Evolutionary conservation across 768 basidiomycete genomes (phyloP).

Genomic region (Wakefieldia striispora): DNA sequence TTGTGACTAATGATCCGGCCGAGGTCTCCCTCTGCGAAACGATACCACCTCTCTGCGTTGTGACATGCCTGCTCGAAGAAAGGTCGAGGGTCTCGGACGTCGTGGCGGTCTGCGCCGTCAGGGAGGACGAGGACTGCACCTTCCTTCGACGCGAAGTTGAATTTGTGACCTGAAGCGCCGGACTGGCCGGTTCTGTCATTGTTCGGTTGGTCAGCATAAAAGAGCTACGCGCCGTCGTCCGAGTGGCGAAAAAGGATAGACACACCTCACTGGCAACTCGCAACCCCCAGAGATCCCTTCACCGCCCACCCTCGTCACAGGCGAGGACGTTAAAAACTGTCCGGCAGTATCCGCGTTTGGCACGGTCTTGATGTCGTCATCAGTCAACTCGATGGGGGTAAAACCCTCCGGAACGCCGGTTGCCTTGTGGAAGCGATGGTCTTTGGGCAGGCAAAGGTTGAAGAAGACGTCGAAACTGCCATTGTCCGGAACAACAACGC

Average conservation of each 20-base stretch:
- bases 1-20: constrained; percentile 30
- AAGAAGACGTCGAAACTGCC: constrained; percentile 40
- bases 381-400: constrained; percentile 19
- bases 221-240: neutral
- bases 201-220: neutral
- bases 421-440: constrained; percentile 20
- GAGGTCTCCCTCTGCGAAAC: constrained; percentile 24
- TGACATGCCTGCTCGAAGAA: constrained; percentile 28
- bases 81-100: constrained; percentile 22
- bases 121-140: constrained; percentile 36
- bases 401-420: constrained; percentile 31
- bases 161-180: constrained; percentile 1
- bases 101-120: constrained; percentile 29
- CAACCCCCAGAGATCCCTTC: neutral
- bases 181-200: constrained; percentile 4
- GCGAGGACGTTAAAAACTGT: constrained; percentile 4
- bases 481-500: constrained; percentile 31
- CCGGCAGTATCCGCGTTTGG: constrained; percentile 11
- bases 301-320: constrained; percentile 10
- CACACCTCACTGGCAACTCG: constrained; percentile 10
- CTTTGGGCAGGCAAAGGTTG: constrained; percentile 36
- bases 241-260: neutral
- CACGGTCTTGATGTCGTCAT: constrained; percentile 16
- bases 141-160: constrained; percentile 22
- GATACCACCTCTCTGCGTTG: constrained; percentile 33